Evolutionary conservation across 352 stramenopile species (phyloP), one percentile per base, ranked within the genome.

Genomic region (Pythium dissotocum): DNA sequence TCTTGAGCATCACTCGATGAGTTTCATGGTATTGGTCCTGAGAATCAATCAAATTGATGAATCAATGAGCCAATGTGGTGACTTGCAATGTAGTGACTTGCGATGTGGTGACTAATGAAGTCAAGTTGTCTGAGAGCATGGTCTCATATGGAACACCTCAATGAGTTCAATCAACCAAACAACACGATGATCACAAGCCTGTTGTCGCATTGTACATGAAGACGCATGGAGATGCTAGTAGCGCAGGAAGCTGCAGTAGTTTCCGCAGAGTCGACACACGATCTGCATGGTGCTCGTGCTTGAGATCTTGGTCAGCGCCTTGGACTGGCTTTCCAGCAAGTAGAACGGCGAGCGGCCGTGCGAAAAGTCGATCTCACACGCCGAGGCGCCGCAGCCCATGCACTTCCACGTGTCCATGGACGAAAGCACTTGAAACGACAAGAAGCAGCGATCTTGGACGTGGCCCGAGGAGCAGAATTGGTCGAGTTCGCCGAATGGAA

Each of bases 371-470:
- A 89, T 77, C 67, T 88, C 80, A 42, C 78, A 79, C 30, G 87
- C 87, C 21, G 76, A 81, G 6, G 78, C 82, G 10, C 82, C 83
- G 42, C 87, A 95, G 44, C 85, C 83, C 80, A 92, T 85, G 68
- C 87, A 95, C 57, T 93, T 93, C 85, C 85, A 95, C 44, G 82
- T 75, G 55, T 90, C 82, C 75, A 90, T 87, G 2, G 79, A 78
- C 28, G 78, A 63, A 28, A 95, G 75, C 10, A 79, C 80, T 58
- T 80, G 77, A 44, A 93, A 93, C 33, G 83, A 93, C 24, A 93
- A 63, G 44, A 93, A 95, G 56, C 87, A 93, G 13, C 87, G 77
- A 48, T 93, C 84, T 52, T 91, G 70, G n/a, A 76, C 68, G 65
- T 95, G 87, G 4, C 80, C 77, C 3, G 79, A 77, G 30, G 76